phyloP scores from a whole-genome alignment of 2,329 filamentous ascomycete genomes.

The Aspergillus fructus region DNA sequence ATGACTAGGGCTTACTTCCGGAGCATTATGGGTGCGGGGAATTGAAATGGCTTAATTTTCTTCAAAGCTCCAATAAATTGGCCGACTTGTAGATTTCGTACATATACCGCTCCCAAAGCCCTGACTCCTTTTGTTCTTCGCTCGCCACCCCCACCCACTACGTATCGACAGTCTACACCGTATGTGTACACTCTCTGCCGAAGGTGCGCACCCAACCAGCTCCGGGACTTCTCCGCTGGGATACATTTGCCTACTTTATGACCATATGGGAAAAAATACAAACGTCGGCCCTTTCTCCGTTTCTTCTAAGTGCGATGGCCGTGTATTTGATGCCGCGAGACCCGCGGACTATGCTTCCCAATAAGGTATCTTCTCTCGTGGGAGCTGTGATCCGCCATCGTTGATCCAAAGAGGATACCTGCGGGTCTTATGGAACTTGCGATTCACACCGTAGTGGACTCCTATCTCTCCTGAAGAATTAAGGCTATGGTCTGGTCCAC shows the following conservation, averaged over 20 bases:
- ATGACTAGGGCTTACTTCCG: constrained; percentile 25
- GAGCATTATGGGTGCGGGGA: constrained; percentile 24
- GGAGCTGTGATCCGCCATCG: background rate
- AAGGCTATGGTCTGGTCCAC: background rate
- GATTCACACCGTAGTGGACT: too few species aligned
- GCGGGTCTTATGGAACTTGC: background rate
- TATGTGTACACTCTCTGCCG: too few species aligned
- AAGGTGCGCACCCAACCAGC: too few species aligned
- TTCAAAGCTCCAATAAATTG: constrained; percentile 24
- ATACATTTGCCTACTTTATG: background rate
- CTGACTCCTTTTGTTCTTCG: too few species aligned
- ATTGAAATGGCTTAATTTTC: constrained; percentile 17
- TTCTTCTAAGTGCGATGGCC: background rate
- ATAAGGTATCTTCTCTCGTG: constrained; percentile 5
- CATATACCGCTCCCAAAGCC: background rate
- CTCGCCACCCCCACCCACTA: too few species aligned
- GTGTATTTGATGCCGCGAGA: background rate
- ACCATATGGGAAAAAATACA: background rate
- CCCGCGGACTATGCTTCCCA: constrained; percentile 4
- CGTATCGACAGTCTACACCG: too few species aligned
- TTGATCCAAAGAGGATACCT: background rate
- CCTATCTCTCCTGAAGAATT: background rate
- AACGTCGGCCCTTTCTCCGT: too few species aligned
- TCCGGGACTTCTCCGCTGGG: background rate
- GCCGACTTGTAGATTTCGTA: background rate